Base-by-base conservation (phyloP, 352 stramenopile species). In the Globisporangium okanoganense region DNA sequence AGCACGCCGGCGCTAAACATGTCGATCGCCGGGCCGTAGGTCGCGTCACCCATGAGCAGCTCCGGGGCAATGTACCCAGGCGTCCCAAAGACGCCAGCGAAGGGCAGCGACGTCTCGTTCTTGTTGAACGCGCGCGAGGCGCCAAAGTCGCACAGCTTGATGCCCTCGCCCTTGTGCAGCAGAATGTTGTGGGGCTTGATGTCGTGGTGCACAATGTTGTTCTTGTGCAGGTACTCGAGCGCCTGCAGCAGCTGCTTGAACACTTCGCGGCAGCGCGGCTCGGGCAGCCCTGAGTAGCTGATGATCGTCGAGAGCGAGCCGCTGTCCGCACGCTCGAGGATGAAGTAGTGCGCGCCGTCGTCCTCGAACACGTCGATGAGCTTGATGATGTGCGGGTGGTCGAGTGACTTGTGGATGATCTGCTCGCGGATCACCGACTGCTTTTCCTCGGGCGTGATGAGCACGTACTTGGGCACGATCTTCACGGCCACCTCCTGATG, bases 191-290 rank as follows among this genome's bases (percentile, higher is more conserved):
- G 71, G 4, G 89, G 88, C 64, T 97, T 97, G 56, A 97, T 88
- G 66, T 97, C 91, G 51, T 93, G 86, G 66, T 97, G 91, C 14
- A 97, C 75, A 54, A 97, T 93, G 68, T 88, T 75, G 66, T 87
- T 75, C 24, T 43, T 35, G 60, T 91, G 82, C 36, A 91, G 64
- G 38, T 91, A 91, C 45, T 85, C 76, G 12, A 91, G 73, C 2
- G 82, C 82, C 2, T 73, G 70, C 38, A 91, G 62, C 29, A 91
- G 45, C 58, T 91, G 78, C 10, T 49, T 64, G n/a, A 88, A 88
- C 24, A 88, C 61, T 2, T 78, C 61, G 44, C 79, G 79, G 38
- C 75, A 82, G 25, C 73, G 72, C 27, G 56, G 58, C 50, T 91
- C 81, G 2, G 75, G 69, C 24, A 91, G 69, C 4, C 81, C 81